phyloP scores from a whole-genome alignment of 2,329 filamentous ascomycete species.

The Geosmithia flava region DNA sequence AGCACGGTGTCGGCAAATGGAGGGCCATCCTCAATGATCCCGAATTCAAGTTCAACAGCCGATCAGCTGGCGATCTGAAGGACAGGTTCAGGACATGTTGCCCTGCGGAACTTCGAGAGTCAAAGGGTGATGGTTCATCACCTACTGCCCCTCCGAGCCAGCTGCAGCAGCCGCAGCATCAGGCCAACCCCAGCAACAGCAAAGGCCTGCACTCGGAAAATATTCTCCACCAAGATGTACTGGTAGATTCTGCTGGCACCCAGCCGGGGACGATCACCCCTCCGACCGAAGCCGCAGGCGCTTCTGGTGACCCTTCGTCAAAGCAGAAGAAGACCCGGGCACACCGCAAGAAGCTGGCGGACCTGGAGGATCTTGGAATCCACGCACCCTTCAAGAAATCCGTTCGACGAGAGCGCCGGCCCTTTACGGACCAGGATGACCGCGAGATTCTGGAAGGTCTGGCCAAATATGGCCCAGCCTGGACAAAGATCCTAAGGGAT shows the following conservation, averaged over 20 bases:
- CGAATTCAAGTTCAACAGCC: slow-evolving; percentile 46
- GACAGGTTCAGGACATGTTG: slow-evolving; percentile 56
- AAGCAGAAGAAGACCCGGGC: slow-evolving; percentile 38
- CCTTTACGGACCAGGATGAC: slow-evolving; percentile 52
- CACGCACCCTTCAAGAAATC: slow-evolving; percentile 51
- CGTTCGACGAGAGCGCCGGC: slow-evolving; percentile 43
- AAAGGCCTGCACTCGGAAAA: slow-evolving; percentile 41
- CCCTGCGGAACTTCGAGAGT: slow-evolving; percentile 43
- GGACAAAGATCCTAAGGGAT: slow-evolving; percentile 54
- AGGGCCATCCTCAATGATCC: slow-evolving; percentile 50
- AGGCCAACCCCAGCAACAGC: slow-evolving; percentile 13
- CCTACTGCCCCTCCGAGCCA: slow-evolving; percentile 8
- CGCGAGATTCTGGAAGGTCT: slow-evolving; percentile 48
- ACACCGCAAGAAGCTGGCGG: slow-evolving; percentile 42
- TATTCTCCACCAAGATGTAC: slow-evolving; percentile 32
- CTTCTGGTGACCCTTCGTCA: slow-evolving; percentile 8
- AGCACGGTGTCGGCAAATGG: slow-evolving; percentile 54
- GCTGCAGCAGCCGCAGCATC: neutral
- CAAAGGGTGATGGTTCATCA: slow-evolving; percentile 13
- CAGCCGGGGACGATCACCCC: slow-evolving; percentile 1
- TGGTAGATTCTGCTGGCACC: neutral
- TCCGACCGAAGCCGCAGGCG: slow-evolving; percentile 15
- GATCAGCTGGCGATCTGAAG: slow-evolving; percentile 51
- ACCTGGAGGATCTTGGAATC: slow-evolving; percentile 45
- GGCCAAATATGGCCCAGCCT: slow-evolving; percentile 46